Conservation (phyloP, 768 basidiomycete genomes). For the Leccinum obscurum region DNA sequence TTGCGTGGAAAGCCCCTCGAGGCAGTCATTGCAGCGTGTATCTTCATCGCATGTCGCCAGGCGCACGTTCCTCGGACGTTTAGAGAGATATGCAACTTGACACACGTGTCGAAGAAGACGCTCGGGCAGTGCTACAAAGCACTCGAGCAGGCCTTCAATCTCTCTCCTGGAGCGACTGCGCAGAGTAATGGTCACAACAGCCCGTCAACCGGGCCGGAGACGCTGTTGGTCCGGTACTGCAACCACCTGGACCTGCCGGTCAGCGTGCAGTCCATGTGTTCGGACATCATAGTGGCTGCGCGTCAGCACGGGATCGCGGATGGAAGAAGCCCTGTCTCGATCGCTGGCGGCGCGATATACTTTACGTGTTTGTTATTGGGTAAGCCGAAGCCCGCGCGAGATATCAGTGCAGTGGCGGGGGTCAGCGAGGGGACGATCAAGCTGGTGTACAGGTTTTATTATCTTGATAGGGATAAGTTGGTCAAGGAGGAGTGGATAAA, state of each 20-base stretch:
- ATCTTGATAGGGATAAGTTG: constrained; percentile 69
- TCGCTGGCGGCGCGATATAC: constrained; percentile 95
- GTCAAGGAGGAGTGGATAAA: constrained; percentile 87
- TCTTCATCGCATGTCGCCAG: constrained; percentile 96
- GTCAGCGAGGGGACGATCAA: constrained; percentile 97
- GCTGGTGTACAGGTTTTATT: constrained; percentile 82
- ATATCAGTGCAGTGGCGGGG: constrained; percentile 88
- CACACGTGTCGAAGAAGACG: constrained; percentile 92
- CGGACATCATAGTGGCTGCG: constrained; percentile 78
- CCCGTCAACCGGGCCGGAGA: constrained; percentile 76
- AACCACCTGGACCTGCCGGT: constrained; percentile 87
- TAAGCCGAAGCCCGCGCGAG: constrained; percentile 70
- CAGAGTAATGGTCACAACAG: constrained; percentile 36
- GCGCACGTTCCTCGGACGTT: constrained; percentile 96
- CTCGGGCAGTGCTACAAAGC: constrained; percentile 93
- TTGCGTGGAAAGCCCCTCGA: constrained; percentile 89
- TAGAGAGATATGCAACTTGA: constrained; percentile 91
- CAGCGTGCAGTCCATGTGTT: constrained; percentile 79
- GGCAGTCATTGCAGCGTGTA: constrained; percentile 95
- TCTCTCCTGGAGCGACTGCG: constrained; percentile 77
- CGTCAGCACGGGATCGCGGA: constrained; percentile 87
- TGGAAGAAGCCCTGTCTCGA: constrained; percentile 94
- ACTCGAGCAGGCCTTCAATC: constrained; percentile 84
- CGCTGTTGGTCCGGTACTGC: constrained; percentile 89
- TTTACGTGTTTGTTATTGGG: constrained; percentile 87